Evolutionary conservation across 2,329 filamentous ascomycete species (phyloP), one percentile per base, ranked within the genome.

Genomic region (Immersiporthe knoxdaviesiana): DNA sequence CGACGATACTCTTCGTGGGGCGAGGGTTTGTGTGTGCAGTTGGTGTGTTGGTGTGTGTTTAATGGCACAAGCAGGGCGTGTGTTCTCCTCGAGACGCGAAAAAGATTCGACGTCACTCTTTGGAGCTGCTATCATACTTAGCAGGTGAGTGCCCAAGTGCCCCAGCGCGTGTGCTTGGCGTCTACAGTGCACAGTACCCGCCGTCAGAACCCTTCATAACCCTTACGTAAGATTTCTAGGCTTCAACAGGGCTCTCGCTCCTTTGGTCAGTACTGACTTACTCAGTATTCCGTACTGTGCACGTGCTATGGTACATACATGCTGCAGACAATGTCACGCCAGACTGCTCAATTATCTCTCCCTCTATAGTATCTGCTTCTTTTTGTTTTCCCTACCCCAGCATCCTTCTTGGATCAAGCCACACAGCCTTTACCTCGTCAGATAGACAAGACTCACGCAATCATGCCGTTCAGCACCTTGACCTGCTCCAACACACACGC

Each of bases 401-500:
- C 35, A 8, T 8, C 8, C 16, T 27, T 14, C 3, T 18, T 32
- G 12, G n/a, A 52, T 12, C 50, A 27, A 11, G 50, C 50, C 50
- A 24, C 50, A 24, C 8, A 24, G 50, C n/a, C 35, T 27, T 54
- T 54, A 4, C 12, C 50, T n/a, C n/a, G n/a, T n/a, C n/a, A n/a
- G n/a, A n/a, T n/a, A 30, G 24, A 59, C 18, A 52, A 14, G 5
- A 32, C 27, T 65, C 41, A 75, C 66, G 68, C 73, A 56, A 83
- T 72, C 75, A 80, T 80, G 61, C 76, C 76, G 72, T 78, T 80
- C 68, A 85, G 72, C 8, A 83, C 84, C 75, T 85, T 80, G 72
- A 92, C 85, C 81, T 92, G 89, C 80, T 90, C 85, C 72, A 87
- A 75, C 8, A 92, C 90, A 32, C 87, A 85, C 16, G 85, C 85